Base-by-base conservation (phyloP, 495 filamentous ascomycete species). In the Glarea lozoyensis region DNA sequence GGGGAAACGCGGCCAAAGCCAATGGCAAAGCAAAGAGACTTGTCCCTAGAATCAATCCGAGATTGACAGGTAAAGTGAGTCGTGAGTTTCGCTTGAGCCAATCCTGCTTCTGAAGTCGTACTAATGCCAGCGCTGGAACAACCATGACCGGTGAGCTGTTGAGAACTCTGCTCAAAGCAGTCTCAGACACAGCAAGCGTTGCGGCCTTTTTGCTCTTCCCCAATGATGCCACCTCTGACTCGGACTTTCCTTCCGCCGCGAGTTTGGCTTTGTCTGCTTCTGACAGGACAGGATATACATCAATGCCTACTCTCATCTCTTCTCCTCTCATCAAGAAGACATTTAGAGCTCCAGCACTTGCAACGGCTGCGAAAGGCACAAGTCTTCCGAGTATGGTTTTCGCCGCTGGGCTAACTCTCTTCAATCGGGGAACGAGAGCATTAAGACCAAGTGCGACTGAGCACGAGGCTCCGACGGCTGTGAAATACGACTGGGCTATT, bases 61-160 rank as follows among this genome's bases (percentile, higher is more conserved):
- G 62, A 63, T 95, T 95, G 10, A 94, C 70, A 2, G 87, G 87
- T 38, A 85, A 53, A 4, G 79, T 78, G 62, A 82, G 67, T 48
- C 81, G 67, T 18, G 89, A 87, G 49, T 83, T 74, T 43, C 61
- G 64, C 61, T 75, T 76, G 52, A 94, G 56, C 87, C 85, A 93
- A 31, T 76, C 61, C 17, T 73, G 79, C 57, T 73, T 69, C 69
- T 95, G 89, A 42, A 96, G 61, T 39, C 78, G 65, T n/a, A 95
- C 82, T 43, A 95, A 69, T 27, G 90, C 64, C 48, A 96, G 64
- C 19, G 89, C 84, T 17, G 92, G 92, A 17, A 98, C 64, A 3
- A 93, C 88, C 92, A 98, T 98, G 63, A 98, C 90, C 0, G 92
- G 92, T 2, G 84, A 94, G 41, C 88, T 82, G 61, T 96, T 98